Percentiles rank a stretch among this genome's conserved stretches.
These are phyloP conservation scores for Globisporangium cederbergense DNA, from an alignment of 352 stramenopile species.

Conservation along the genomic window DNA sequence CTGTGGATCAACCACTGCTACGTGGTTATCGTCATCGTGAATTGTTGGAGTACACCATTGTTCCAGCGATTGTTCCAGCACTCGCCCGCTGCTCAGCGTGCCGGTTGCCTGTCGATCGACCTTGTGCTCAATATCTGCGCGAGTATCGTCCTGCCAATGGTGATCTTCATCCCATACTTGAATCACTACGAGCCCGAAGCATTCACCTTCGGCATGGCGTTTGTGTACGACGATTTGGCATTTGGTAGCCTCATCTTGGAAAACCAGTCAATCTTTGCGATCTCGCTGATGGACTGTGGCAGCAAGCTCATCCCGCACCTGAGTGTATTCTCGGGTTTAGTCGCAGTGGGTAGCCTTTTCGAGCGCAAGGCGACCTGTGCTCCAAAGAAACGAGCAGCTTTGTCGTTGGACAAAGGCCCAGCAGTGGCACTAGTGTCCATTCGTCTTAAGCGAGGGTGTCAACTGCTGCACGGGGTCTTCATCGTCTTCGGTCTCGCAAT, in stretches of 20 bases:
- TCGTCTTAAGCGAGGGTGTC: neutral
- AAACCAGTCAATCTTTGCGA: conserved; percentile 16
- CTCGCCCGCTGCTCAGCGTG: neutral
- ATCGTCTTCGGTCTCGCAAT: neutral
- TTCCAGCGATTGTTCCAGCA: conserved; percentile 9
- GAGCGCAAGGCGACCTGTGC: neutral
- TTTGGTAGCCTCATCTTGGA: conserved; percentile 46
- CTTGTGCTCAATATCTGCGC: conserved; percentile 18
- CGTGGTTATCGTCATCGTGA: conserved; percentile 18
- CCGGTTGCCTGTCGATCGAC: conserved; percentile 14
- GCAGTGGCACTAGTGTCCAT: neutral
- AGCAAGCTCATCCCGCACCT: conserved; percentile 12
- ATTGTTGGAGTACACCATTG: conserved; percentile 25
- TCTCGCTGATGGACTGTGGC: conserved; percentile 7
- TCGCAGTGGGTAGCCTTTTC: conserved; percentile 22
- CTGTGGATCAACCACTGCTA: conserved; percentile 23
- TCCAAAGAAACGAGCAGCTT: neutral
- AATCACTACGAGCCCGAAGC: conserved; percentile 25
- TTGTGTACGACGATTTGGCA: conserved; percentile 39
- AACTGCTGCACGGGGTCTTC: neutral
- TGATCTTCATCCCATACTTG: conserved; percentile 35
- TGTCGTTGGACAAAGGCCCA: neutral
- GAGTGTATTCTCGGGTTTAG: conserved; percentile 27
- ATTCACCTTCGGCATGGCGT: conserved; percentile 28
- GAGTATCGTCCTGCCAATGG: conserved; percentile 23